phyloP scores from a whole-genome alignment of 371 early-diverging fungal genomes.

The Circinella umbellata region DNA sequence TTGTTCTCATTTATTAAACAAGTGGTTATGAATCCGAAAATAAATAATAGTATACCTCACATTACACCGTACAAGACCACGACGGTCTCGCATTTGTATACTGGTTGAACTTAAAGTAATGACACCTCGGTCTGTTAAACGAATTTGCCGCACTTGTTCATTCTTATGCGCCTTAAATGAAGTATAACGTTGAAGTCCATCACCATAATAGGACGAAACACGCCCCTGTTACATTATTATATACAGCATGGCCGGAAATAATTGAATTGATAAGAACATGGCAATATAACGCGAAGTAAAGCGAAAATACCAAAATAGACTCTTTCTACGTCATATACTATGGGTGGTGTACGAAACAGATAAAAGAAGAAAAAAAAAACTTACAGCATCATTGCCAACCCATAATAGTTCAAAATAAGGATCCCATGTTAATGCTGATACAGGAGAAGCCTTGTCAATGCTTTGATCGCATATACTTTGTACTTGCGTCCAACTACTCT shows the following conservation, averaged over 20 bases:
- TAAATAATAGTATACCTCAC: conserved; percentile 48
- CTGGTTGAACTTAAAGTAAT: conserved; percentile 70
- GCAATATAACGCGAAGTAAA: conserved; percentile 46
- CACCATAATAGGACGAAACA: conserved; percentile 62
- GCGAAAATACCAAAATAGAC: conserved; percentile 36
- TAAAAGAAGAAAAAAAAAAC: conserved; percentile 26
- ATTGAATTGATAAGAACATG: conserved; percentile 8
- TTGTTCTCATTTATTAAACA: too few relatives aligned
- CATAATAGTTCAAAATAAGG: conserved; percentile 81
- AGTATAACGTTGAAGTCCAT: conserved; percentile 70
- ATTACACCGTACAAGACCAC: conserved; percentile 76
- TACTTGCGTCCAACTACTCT: conserved; percentile 53
- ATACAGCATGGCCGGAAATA: neutral
- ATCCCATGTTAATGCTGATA: conserved; percentile 72
- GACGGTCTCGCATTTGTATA: conserved; percentile 68
- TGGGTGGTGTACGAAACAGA: neutral
- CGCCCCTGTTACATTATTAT: conserved; percentile 53
- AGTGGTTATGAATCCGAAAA: too few relatives aligned
- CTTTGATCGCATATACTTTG: conserved; percentile 48
- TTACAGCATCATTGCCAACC: conserved; percentile 79
- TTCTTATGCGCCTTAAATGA: conserved; percentile 68
- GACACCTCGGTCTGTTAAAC: conserved; percentile 69
- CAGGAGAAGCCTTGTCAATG: conserved; percentile 50
- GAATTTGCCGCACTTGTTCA: conserved; percentile 69
- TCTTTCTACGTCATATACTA: too few relatives aligned